Conservation (phyloP, 495 filamentous ascomycete species). For the Aspergillus panamensis region DNA sequence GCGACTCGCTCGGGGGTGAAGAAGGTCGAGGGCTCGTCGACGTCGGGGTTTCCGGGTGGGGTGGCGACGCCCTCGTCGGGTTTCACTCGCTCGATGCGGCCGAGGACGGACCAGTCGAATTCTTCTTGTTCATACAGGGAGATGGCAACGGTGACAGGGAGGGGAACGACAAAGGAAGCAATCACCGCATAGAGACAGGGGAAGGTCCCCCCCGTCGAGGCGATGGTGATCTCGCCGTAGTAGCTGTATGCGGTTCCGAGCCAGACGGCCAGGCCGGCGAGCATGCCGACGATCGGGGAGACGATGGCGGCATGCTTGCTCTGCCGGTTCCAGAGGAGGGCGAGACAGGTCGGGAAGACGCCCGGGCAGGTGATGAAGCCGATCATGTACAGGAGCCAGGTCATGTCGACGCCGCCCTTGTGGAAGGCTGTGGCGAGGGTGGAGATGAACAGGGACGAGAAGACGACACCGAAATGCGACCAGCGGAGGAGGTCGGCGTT, state of each 20-base stretch:
- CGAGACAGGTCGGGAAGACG: conserved; percentile 35
- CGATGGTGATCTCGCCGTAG: conserved; percentile 35
- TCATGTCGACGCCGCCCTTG: conserved; percentile 13
- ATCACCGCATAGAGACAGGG: conserved; percentile 35
- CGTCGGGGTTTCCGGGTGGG: neutral
- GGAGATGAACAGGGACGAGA: conserved; percentile 19
- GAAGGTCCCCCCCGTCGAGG: conserved; percentile 30
- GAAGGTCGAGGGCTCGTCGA: neutral
- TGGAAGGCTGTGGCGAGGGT: conserved; percentile 17
- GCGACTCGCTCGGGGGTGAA: conserved; percentile 12
- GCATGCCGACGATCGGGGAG: conserved; percentile 38
- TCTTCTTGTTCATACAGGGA: conserved; percentile 3
- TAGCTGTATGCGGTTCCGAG: conserved; percentile 34
- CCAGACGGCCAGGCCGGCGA: conserved; percentile 36
- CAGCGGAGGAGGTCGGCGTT: conserved; percentile 22
- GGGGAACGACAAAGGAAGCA: conserved; percentile 19
- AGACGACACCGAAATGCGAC: conserved; percentile 26
- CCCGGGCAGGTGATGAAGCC: conserved; percentile 21
- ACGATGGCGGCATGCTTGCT: conserved; percentile 30
- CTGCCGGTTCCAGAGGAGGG: conserved; percentile 39
- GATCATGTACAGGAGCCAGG: conserved; percentile 26
- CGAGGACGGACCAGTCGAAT: conserved; percentile 26
- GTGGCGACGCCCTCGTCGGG: neutral
- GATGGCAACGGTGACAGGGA: conserved; percentile 19
- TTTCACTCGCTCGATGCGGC: neutral